Evolutionary conservation across 441 rosid genomes (phyloP), one percentile per base, ranked within the genome.

Genomic region (Euphorbia corollata): DNA sequence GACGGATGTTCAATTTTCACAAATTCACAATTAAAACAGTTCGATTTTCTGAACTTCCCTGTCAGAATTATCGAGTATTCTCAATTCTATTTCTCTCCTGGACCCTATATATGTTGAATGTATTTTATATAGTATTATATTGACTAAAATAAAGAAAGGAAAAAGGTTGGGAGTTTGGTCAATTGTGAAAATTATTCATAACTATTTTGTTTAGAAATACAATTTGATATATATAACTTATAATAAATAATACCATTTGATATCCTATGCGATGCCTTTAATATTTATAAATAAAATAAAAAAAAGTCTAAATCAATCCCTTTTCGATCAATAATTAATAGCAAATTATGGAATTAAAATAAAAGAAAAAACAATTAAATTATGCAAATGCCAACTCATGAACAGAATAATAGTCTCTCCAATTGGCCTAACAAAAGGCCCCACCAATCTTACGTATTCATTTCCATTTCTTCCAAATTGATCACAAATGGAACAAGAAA

Each of bases 391-490:
- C 51, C 53, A 62, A 41, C 53, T 41, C 8, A 43, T 18, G 32
- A 13, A 13, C 5, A 58, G 18, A 58, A 23, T 10, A 48, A 19
- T 15, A 61, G 65, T 62, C 20, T 62, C 12, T 62, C 65, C 65
- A 62, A 54, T 62, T 6, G 54, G 54, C 34, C 22, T 16, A 39
- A 41, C 4, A 41, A 43, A 61, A 61, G 4, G 53, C 51, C 65
- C 54, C 65, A 23, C 54, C 8, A 39, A 61, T 22, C 20, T 22
- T 18, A 65, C 67, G 43, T 64, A 8, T 64, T 6, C 50, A 38
- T 15, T 23, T 11, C 50, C 38, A 43, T 10, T 10, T 50, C 58
- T 19, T 18, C 48, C n/a, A 43, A 41, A 64, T 45, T 36, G 12
- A 34, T 36, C 23, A 2, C 11, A 18, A 2, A 47, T 63, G 10